Percentiles rank a stretch among this genome's conserved stretches.
Conservation (phyloP, 352 stramenopile species). For the Aphanomyces astaci region DNA sequence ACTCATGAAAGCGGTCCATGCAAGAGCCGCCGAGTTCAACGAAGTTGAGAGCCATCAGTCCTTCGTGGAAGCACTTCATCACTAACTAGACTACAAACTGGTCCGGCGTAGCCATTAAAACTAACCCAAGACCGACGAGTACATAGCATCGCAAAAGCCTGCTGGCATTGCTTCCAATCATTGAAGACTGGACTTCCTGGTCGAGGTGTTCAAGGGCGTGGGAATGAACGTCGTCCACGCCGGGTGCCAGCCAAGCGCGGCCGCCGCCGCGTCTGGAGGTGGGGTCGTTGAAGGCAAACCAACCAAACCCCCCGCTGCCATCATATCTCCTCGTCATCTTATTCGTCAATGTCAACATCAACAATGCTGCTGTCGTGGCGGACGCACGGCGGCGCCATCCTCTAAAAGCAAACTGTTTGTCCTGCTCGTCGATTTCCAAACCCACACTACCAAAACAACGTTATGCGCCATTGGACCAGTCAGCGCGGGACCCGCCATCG, state of each 20-base stretch:
- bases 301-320: neutral
- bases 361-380: neutral
- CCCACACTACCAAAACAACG: conserved; percentile 22
- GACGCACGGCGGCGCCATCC: neutral
- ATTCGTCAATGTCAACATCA: neutral
- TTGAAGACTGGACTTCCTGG: too few relatives aligned
- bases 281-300: neutral
- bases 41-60: conserved; percentile 20
- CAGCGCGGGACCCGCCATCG: neutral
- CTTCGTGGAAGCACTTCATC: conserved; percentile 17
- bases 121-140: neutral
- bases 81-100: neutral
- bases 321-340: too few relatives aligned
- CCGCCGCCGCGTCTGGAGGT: conserved; percentile 24
- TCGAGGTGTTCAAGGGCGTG: conserved; percentile 75
- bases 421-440: neutral
- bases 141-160: neutral
- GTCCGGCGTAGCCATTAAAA: neutral
- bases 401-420: neutral
- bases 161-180: conserved; percentile 16
- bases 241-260: conserved; percentile 70
- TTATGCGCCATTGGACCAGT: conserved; percentile 19
- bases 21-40: conserved; percentile 7
- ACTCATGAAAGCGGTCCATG: conserved; percentile 2
- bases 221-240: conserved; percentile 60